A percentile compares a stretch with the other conserved stretches of the same genome.
These are phyloP conservation scores for Barbarea vulgaris DNA, from an alignment of 345 rosid species.

Conservation along the genomic window DNA sequence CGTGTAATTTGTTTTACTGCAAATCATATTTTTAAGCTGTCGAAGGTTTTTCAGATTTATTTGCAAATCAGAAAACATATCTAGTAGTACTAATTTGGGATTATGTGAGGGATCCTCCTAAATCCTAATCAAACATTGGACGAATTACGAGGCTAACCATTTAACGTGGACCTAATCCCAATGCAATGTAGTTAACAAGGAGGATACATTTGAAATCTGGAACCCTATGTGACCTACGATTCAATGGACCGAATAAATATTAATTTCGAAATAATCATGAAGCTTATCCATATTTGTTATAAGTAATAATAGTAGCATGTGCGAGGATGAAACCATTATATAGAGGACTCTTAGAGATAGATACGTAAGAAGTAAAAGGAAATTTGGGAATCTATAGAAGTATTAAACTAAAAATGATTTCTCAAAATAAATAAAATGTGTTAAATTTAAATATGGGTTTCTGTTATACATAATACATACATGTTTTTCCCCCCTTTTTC, in stretches of 20 bases:
- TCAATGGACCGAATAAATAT: not conserved
- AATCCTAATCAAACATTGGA: not conserved
- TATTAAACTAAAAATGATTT: not conserved
- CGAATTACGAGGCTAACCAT: not conserved
- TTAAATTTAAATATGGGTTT: not conserved
- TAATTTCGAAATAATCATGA: constrained; percentile 10
- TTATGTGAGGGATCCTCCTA: not conserved
- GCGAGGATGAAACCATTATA: not conserved
- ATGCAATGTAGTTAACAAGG: not conserved
- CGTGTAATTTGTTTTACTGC: not conserved
- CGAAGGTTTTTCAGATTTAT: not conserved
- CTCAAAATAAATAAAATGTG: not conserved
- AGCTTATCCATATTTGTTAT: constrained; percentile 13
- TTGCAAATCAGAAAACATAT: not conserved
- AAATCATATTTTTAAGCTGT: not conserved
- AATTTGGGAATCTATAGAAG: not conserved
- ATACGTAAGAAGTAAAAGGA: not conserved
- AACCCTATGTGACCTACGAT: not conserved
- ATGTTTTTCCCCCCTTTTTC: not conserved
- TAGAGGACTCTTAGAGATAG: not conserved
- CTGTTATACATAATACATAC: not conserved
- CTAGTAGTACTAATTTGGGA: not conserved
- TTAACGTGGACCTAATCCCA: constrained; percentile 1
- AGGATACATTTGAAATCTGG: constrained; percentile 1
- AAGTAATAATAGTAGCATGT: constrained; percentile 6